These are phyloP conservation scores for Priceomyces haplophilus DNA, from an alignment of 805 yeast species.

Conservation along the genomic window DNA sequence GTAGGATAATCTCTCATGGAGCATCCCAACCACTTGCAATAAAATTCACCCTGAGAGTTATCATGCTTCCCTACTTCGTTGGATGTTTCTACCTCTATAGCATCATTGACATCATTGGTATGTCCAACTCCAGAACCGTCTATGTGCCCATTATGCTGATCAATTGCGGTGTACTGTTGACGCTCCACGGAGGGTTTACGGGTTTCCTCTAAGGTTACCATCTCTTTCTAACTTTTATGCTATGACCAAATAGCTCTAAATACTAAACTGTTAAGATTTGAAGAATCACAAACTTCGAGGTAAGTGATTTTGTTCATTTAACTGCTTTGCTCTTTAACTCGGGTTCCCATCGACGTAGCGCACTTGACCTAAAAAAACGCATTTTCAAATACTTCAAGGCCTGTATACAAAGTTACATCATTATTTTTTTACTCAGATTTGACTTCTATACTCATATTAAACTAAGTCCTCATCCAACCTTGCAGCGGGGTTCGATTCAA, in stretches of 20 bases:
- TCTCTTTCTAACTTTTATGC: too few relatives aligned
- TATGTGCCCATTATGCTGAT: not conserved
- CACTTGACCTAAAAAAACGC: not conserved
- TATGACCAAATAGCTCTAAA: too few relatives aligned
- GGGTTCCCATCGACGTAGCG: too few relatives aligned
- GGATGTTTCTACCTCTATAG: not conserved
- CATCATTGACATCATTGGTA: not conserved
- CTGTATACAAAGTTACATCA: not conserved
- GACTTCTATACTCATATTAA: constrained; percentile 6
- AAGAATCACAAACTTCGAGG: too few relatives aligned
- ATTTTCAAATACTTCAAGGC: not conserved
- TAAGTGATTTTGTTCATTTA: not conserved
- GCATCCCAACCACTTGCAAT: constrained; percentile 37
- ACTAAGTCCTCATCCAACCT: constrained; percentile 69
- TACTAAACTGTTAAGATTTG: too few relatives aligned
- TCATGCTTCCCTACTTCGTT: not conserved
- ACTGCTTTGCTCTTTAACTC: too few relatives aligned
- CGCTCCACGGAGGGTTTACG: not conserved
- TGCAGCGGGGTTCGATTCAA: constrained; percentile 96
- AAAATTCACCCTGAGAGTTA: constrained; percentile 8
- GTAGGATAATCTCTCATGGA: constrained; percentile 13
- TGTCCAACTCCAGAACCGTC: not conserved
- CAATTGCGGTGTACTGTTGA: not conserved
- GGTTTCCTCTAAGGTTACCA: not conserved
- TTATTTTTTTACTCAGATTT: not conserved